Evolutionary conservation across 305 asterid genomes (phyloP), one percentile per base, ranked within the genome.

Genomic region (Fraxinus floribunda): DNA sequence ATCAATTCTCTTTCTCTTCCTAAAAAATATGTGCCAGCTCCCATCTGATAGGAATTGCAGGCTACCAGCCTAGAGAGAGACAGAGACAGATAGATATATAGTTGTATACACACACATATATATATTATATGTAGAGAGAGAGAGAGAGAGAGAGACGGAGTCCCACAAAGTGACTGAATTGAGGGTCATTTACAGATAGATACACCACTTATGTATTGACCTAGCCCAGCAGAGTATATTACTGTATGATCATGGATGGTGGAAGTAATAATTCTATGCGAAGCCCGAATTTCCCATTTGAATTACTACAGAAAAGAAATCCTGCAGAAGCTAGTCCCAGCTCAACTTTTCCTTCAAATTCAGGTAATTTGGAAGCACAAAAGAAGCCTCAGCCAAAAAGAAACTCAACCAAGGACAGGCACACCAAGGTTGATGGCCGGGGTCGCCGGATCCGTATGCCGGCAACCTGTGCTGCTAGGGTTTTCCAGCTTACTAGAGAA

Each of bases 361-460:
- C 57, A 46, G 57, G 57, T 3, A 46, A 46, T 13, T 46, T 70
- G 76, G 26, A n/a, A 41, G 20, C 9, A 64, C 74, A 24, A 24
- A 66, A 91, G 87, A 87, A 90, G 52, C 77, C 88, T 46, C 87
- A 44, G 39, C 87, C 94, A 0, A 91, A 93, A 29, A 83, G 92
- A 46, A 16, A 82, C 0, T 68, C 93, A 55, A 85, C 93, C 4
- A 93, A 93, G 30, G 97, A 93, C 46, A 35, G 95, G 35, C 97
- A 93, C 75, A 91, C 94, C 0, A 92, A 92, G 78, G 97, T 92
- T 0, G 97, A 92, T 18, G 96, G 96, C 62, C 92, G 96, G 0
- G 97, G 97, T 18, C 84, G 97, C 15, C 78, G 97, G 78, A 92
- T 91, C 81, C 87, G 97, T 5, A 92, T 92, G 94, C 97, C 97